Base-by-base conservation (phyloP, 2,329 filamentous ascomycete genomes). In the Colletotrichum graminicola region DNA sequence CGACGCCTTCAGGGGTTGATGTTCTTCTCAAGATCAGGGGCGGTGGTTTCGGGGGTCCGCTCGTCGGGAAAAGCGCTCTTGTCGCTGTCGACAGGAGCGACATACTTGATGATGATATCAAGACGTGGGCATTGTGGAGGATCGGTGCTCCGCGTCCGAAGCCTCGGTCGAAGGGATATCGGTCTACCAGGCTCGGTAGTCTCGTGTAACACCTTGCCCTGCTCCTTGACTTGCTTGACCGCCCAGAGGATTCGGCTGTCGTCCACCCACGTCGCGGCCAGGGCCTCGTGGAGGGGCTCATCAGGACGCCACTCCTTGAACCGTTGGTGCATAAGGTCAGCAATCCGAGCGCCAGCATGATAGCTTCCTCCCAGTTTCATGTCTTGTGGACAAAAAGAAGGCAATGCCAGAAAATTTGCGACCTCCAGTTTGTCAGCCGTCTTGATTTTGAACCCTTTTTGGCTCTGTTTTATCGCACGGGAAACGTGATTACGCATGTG, bases 401-500 rank as follows among this genome's bases (percentile, higher is more conserved):
- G 64, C 21, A 65, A 23, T n/a, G 68, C 47, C 2, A 64, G 63
- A 8, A 41, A 21, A 1, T 45, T 23, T n/a, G n/a, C 18, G 5
- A 23, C 10, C 8, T 32, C 16, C 56, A 8, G n/a, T 23, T 59
- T 23, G 32, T 7, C 47, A 32, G 16, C 26, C 14, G 23, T 36
- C 29, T 45, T 29, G n/a, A 7, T 34, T n/a, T 39, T 5, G 4
- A 11, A 14, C 18, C 12, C 11, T 36, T 12, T 11, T 45, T n/a
- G 26, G 29, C 36, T 16, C 49, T 41, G 18, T 16, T 34, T 5
- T 45, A 45, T 43, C 32, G 68, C 21, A 10, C 62, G 54, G 26
- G 73, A 63, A 43, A 74, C 77, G 16, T 74, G 75, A 11, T 62
- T 59, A 45, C 80, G 78, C 77, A 82, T 78, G 29, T 72, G 47